phyloP scores from a whole-genome alignment of 768 basidiomycete genomes.

The Jaapia argillacea region DNA sequence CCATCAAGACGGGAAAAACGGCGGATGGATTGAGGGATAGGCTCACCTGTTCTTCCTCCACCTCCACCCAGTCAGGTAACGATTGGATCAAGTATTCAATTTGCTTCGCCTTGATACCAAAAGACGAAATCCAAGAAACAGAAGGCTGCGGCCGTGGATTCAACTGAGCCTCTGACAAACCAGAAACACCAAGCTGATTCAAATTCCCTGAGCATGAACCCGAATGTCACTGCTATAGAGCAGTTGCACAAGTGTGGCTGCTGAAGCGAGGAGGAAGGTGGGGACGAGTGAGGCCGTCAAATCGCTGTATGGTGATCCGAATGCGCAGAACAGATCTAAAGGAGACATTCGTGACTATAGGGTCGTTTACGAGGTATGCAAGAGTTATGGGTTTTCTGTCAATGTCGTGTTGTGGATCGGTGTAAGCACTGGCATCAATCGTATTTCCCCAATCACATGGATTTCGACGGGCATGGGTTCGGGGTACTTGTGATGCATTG shows the following conservation, averaged over 20 bases:
- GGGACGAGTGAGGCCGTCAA: constrained; percentile 82
- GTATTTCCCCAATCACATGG: too few species aligned
- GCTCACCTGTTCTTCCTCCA: constrained; percentile 65
- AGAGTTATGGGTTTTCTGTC: too few species aligned
- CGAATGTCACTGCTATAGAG: constrained; percentile 43
- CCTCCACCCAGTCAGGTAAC: constrained; percentile 68
- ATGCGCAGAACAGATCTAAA: constrained; percentile 49
- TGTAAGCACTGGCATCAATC: too few species aligned
- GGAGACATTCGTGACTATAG: constrained; percentile 88
- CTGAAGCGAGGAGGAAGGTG: constrained; percentile 77
- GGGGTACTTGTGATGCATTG: too few species aligned
- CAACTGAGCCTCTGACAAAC: constrained; percentile 21
- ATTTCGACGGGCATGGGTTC: too few species aligned
- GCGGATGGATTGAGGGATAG: too few species aligned
- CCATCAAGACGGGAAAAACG: too few species aligned
- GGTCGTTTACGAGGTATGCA: constrained; percentile 86
- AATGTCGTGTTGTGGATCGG: too few species aligned
- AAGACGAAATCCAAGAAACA: constrained; percentile 50
- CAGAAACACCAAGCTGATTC: constrained; percentile 37
- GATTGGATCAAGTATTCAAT: constrained; percentile 78
- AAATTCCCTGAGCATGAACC: constrained; percentile 35
- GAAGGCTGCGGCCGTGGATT: constrained; percentile 26
- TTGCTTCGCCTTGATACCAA: constrained; percentile 83
- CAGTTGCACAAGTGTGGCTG: constrained; percentile 60
- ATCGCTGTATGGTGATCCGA: constrained; percentile 60